Evolutionary conservation across 257 asterid species (phyloP).

Genomic region (Solanum rostratum): DNA sequence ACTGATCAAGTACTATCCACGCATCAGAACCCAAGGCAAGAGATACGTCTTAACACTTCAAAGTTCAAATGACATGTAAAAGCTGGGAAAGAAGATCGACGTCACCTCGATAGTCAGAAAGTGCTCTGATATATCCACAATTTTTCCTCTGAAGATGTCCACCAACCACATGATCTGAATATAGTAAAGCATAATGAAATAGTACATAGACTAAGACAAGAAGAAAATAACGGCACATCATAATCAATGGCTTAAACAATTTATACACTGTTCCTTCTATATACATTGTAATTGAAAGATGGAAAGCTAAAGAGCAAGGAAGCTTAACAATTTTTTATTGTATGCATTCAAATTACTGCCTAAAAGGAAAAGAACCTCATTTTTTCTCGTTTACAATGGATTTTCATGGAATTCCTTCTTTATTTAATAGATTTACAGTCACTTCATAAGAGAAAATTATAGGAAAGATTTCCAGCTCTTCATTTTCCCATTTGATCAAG

Average conservation of each 20-base stretch:
- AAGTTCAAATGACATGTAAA: constrained; percentile 7
- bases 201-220: not conserved
- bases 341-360: not conserved
- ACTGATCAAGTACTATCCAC: not conserved
- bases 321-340: not conserved
- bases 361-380: not conserved
- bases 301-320: not conserved
- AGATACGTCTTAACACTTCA: not conserved
- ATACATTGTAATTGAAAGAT: not conserved
- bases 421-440: not conserved
- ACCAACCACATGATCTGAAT: constrained; percentile 72
- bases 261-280: not conserved
- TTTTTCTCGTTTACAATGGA: not conserved
- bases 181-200: constrained; percentile 7
- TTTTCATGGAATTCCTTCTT: not conserved
- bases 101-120: constrained; percentile 69
- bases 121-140: constrained; percentile 74
- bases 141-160: constrained; percentile 65
- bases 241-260: not conserved
- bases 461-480: not conserved
- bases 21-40: not conserved
- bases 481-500: not conserved
- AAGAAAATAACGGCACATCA: not conserved
- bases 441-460: not conserved
- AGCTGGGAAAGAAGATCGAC: constrained; percentile 1